These are phyloP conservation scores for Cylindrodendrum hubeiense DNA, from an alignment of 2,329 filamentous ascomycete species.

Conservation along the genomic window DNA sequence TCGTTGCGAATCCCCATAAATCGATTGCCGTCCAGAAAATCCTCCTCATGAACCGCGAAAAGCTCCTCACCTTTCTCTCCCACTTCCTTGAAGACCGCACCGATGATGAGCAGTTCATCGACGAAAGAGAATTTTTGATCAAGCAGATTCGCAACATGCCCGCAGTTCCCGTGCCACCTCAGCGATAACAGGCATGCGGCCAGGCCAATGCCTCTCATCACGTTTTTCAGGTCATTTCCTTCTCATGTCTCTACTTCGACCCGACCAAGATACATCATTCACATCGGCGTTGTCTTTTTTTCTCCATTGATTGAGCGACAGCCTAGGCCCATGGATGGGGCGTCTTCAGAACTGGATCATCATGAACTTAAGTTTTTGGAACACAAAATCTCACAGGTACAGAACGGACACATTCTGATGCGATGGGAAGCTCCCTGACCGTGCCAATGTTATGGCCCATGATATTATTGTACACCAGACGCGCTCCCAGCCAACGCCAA, in stretches of 20 bases:
- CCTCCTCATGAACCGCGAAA: conserved; percentile 94
- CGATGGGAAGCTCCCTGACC: conserved; percentile 23
- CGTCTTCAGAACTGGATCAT: background rate
- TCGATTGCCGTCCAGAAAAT: conserved; percentile 96
- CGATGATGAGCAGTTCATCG: conserved; percentile 98
- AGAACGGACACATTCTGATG: conserved; percentile 21
- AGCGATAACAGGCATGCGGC: conserved; percentile 50
- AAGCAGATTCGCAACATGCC: conserved; percentile 87
- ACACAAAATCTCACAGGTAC: conserved; percentile 1
- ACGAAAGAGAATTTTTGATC: conserved; percentile 97
- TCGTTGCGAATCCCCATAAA: conserved; percentile 98
- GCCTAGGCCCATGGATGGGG: background rate
- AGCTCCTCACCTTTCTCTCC: conserved; percentile 88
- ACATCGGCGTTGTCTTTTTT: conserved; percentile 2
- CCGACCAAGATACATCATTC: background rate
- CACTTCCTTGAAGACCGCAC: conserved; percentile 94
- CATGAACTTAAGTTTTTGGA: background rate
- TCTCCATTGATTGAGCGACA: background rate
- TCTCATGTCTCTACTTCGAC: background rate
- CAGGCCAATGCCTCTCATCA: background rate
- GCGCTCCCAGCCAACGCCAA: conserved; percentile 41
- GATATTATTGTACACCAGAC: conserved; percentile 44
- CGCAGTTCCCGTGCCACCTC: conserved; percentile 65
- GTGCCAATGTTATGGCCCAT: conserved; percentile 34
- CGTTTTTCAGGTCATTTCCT: background rate